Percentiles rank a stretch among this genome's conserved stretches.
phyloP scores from a whole-genome alignment of 371 early-diverging fungal species.

The Zopfochytrium polystomum region DNA sequence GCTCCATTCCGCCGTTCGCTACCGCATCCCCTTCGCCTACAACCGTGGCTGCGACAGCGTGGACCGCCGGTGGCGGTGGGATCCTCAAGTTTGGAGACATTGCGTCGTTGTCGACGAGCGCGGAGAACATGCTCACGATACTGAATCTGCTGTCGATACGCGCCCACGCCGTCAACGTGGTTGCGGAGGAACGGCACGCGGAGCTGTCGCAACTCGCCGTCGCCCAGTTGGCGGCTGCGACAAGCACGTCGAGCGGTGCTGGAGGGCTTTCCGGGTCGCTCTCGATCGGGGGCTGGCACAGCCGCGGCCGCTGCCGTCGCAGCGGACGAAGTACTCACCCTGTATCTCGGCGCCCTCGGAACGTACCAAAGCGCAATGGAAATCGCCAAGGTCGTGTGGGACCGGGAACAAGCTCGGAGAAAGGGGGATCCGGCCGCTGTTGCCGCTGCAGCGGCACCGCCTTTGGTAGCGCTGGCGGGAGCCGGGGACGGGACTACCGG shows the following conservation, averaged over 20 bases:
- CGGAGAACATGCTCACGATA: constrained; percentile 21
- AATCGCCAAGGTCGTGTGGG: constrained; percentile 72
- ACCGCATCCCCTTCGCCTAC: too few relatives aligned
- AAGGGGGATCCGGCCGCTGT: neutral
- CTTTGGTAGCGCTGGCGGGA: neutral
- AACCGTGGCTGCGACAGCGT: too few relatives aligned
- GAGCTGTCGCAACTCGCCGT: constrained; percentile 8
- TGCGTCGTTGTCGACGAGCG: too few relatives aligned
- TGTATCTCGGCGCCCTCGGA: constrained; percentile 73
- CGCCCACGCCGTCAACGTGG: constrained; percentile 35
- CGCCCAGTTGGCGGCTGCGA: neutral
- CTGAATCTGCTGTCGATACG: constrained; percentile 37
- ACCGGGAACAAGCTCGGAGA: constrained; percentile 25
- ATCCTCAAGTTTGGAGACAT: too few relatives aligned
- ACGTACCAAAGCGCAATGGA: constrained; percentile 71
- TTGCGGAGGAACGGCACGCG: constrained; percentile 31
- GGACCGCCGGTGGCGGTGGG: neutral
- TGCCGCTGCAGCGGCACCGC: too few relatives aligned
- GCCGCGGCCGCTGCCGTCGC: constrained; percentile 2
- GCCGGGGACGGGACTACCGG: neutral
- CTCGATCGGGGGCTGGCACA: neutral
- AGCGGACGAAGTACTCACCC: constrained; percentile 66
- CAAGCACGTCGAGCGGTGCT: too few relatives aligned
- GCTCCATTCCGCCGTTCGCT: too few relatives aligned
- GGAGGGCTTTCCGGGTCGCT: too few relatives aligned